A percentile compares a stretch with the other conserved stretches of the same genome.
Conservation (phyloP, 2,329 filamentous ascomycete species). For the Alternaria arborescens region DNA sequence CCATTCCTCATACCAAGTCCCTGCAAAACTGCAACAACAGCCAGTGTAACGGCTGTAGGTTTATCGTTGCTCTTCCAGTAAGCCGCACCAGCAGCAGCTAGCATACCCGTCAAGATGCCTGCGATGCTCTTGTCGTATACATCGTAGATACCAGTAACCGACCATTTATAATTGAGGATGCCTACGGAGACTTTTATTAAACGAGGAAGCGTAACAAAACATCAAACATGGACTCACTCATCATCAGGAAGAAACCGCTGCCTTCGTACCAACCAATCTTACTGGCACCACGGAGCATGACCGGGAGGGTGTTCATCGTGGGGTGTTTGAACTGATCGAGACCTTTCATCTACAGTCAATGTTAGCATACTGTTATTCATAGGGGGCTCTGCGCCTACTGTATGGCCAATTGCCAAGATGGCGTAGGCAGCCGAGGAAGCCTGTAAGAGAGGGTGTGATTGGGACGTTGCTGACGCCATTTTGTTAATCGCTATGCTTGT, state of each 20-base stretch:
- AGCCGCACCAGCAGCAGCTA: conserved; percentile 35
- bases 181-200: conserved; percentile 15
- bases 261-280: conserved; percentile 50
- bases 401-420: conserved; percentile 46
- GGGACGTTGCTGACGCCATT: conserved; percentile 29
- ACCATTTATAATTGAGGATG: conserved; percentile 49
- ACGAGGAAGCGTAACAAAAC: neutral
- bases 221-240: conserved; percentile 29
- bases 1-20: conserved; percentile 33
- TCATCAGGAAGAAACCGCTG: conserved; percentile 46
- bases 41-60: conserved; percentile 32
- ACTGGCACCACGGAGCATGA: conserved; percentile 39
- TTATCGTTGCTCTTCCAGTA: conserved; percentile 39
- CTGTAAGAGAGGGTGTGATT: conserved; percentile 41
- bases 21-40: conserved; percentile 37
- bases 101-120: conserved; percentile 34
- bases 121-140: conserved; percentile 44
- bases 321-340: conserved; percentile 47
- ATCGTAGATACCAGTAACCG: conserved; percentile 43
- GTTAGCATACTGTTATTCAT: neutral
- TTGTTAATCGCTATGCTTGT: neutral
- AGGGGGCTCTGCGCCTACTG: conserved; percentile 24
- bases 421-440: conserved; percentile 38
- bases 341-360: conserved; percentile 36
- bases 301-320: conserved; percentile 41